Conservation (phyloP, 2,329 filamentous ascomycete species). For the Lasiodiplodia sp. region DNA sequence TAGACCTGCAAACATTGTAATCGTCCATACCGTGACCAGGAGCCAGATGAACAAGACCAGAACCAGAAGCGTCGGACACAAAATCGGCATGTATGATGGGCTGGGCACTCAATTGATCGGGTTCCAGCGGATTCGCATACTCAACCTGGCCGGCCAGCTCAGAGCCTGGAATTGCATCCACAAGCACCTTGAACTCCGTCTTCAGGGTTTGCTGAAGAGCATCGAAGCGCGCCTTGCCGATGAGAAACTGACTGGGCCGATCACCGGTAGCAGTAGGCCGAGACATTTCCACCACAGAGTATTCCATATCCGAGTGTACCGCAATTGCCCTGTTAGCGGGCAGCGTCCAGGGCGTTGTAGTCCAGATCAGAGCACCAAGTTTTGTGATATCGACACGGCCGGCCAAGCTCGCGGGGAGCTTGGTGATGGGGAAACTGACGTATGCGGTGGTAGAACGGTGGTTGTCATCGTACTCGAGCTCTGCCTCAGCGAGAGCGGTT, state of each 20-base stretch:
- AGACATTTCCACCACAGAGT: slow-evolving; percentile 66
- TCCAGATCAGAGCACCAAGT: slow-evolving; percentile 92
- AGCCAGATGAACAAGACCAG: slow-evolving; percentile 92
- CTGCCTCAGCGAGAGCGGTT: slow-evolving; percentile 82
- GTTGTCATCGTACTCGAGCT: slow-evolving; percentile 81
- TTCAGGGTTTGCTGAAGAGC: slow-evolving; percentile 47
- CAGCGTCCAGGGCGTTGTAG: slow-evolving; percentile 96
- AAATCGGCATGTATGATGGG: slow-evolving; percentile 85
- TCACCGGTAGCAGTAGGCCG: slow-evolving; percentile 39
- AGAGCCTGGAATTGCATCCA: slow-evolving; percentile 67
- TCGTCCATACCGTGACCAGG: slow-evolving; percentile 97
- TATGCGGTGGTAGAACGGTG: slow-evolving; percentile 78
- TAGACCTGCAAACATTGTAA: slow-evolving; percentile 78
- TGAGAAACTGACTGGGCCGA: slow-evolving; percentile 62
- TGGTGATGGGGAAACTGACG: slow-evolving; percentile 76
- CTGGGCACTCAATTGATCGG: slow-evolving; percentile 63
- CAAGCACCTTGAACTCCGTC: slow-evolving; percentile 56
- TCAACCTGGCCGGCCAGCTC: slow-evolving; percentile 65
- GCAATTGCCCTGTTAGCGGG: slow-evolving; percentile 92
- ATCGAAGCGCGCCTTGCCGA: slow-evolving; percentile 76
- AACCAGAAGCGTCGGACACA: slow-evolving; percentile 88
- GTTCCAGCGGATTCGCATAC: slow-evolving; percentile 68
- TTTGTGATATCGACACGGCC: slow-evolving; percentile 42
- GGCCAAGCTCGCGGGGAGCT: slow-evolving; percentile 45
- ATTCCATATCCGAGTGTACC: slow-evolving; percentile 76